A percentile compares a stretch with the other conserved stretches of the same genome.
Evolutionary conservation across 768 basidiomycete genomes (phyloP).

Genomic region (Leccinum ochraceum): DNA sequence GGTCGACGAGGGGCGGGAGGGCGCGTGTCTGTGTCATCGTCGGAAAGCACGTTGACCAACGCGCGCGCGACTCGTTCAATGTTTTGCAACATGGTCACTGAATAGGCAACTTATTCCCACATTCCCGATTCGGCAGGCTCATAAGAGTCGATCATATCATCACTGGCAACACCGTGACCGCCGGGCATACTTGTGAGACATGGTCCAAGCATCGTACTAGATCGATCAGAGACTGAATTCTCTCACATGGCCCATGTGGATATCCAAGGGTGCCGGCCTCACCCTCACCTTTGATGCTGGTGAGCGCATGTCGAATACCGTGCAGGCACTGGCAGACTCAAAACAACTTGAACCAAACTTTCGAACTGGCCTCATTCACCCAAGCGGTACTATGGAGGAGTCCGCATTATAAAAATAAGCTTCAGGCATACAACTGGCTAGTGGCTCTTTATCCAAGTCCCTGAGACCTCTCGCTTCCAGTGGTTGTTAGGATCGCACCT

Average conservation of each 20-base stretch:
- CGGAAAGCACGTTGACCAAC: neutral
- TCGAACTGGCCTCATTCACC: slow-evolving; percentile 86
- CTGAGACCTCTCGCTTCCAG: slow-evolving; percentile 79
- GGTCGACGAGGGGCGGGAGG: slow-evolving; percentile 45
- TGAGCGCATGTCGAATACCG: slow-evolving; percentile 70
- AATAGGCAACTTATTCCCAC: slow-evolving; percentile 2
- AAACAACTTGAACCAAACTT: slow-evolving; percentile 59
- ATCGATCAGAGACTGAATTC: no score
- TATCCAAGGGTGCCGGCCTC: no score
- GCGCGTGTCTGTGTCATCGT: slow-evolving; percentile 24
- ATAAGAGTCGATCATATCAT: slow-evolving; percentile 44
- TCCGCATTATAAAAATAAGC: slow-evolving; percentile 88
- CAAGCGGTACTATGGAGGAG: slow-evolving; percentile 89
- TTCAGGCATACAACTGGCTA: slow-evolving; percentile 92
- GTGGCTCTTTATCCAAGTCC: slow-evolving; percentile 86
- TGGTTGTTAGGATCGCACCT: slow-evolving; percentile 49
- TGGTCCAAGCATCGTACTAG: no score
- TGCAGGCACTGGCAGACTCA: slow-evolving; percentile 44
- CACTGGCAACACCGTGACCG: no score
- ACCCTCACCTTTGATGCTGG: no score
- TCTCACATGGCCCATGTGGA: no score
- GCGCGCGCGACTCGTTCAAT: neutral
- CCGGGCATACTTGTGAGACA: no score
- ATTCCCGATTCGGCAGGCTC: slow-evolving; percentile 1
- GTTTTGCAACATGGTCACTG: slow-evolving; percentile 1